phyloP scores from a whole-genome alignment of 345 rosid genomes.

The Anastatica hierochuntica region DNA sequence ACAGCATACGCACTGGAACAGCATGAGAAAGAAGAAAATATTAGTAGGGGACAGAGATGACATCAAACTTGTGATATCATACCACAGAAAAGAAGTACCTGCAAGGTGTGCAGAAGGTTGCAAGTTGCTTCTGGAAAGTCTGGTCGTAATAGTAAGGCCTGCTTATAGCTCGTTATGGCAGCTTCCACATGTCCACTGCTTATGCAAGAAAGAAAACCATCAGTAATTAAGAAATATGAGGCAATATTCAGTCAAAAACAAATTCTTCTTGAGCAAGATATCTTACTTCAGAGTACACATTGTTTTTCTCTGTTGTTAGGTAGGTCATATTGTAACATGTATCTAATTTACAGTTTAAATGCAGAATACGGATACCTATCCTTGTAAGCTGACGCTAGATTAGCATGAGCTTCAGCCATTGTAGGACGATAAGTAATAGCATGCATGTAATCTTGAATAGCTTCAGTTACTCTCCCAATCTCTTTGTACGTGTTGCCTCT shows the following conservation, averaged over 20 bases:
- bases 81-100: constrained; percentile 36
- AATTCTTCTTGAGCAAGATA: too few relatives aligned
- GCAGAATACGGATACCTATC: constrained; percentile 54
- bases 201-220: constrained; percentile 14
- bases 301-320: too few relatives aligned
- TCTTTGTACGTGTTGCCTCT: constrained; percentile 97
- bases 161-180: constrained; percentile 84
- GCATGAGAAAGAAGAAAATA: constrained; percentile 3
- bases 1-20: constrained; percentile 65
- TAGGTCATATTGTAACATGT: too few relatives aligned
- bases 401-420: constrained; percentile 99
- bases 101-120: constrained; percentile 89
- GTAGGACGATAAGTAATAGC: constrained; percentile 77
- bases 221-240: too few relatives aligned
- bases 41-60: neutral
- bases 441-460: constrained; percentile 81
- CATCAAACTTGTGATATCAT: neutral
- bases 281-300: too few relatives aligned
- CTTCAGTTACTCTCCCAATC: constrained; percentile 89
- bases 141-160: constrained; percentile 70
- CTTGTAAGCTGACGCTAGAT: constrained; percentile 98
- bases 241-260: too few relatives aligned
- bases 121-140: constrained; percentile 99
- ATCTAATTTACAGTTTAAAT: neutral
- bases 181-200: constrained; percentile 87